Evolutionary conservation across 2,329 filamentous ascomycete genomes (phyloP).

Genomic region (Apiospora koreana): DNA sequence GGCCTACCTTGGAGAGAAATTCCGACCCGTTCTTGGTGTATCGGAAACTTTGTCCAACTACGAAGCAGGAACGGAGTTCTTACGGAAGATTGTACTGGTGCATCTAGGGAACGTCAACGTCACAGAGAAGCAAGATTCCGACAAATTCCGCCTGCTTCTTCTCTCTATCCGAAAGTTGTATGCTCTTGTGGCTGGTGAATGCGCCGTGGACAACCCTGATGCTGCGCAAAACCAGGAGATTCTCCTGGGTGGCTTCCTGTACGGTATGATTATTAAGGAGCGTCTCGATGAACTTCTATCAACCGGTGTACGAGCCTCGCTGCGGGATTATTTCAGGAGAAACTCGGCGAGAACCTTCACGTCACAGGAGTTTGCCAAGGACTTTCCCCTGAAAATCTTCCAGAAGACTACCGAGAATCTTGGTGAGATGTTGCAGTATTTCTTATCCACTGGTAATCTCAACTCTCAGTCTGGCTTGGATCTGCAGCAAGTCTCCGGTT

Average conservation of each 20-base stretch:
- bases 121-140: constrained; percentile 77
- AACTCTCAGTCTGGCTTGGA: constrained; percentile 90
- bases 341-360: constrained; percentile 70
- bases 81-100: constrained; percentile 86
- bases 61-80: constrained; percentile 87
- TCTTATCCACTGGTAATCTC: constrained; percentile 92
- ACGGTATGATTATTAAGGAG: constrained; percentile 95
- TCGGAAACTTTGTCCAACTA: constrained; percentile 83
- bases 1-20: constrained; percentile 86
- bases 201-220: constrained; percentile 92
- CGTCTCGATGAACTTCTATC: constrained; percentile 84
- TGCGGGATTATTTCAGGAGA: constrained; percentile 59
- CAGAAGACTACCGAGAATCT: constrained; percentile 84
- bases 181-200: constrained; percentile 87
- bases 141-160: constrained; percentile 92
- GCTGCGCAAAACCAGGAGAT: constrained; percentile 96
- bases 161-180: constrained; percentile 98
- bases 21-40: constrained; percentile 83
- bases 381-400: constrained; percentile 79
- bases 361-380: constrained; percentile 74
- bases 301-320: constrained; percentile 48
- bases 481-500: constrained; percentile 91
- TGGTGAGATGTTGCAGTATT: constrained; percentile 87
- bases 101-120: constrained; percentile 87
- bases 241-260: constrained; percentile 88